phyloP scores from a whole-genome alignment of 805 yeast genomes.

The Clavispora vitiphila region DNA sequence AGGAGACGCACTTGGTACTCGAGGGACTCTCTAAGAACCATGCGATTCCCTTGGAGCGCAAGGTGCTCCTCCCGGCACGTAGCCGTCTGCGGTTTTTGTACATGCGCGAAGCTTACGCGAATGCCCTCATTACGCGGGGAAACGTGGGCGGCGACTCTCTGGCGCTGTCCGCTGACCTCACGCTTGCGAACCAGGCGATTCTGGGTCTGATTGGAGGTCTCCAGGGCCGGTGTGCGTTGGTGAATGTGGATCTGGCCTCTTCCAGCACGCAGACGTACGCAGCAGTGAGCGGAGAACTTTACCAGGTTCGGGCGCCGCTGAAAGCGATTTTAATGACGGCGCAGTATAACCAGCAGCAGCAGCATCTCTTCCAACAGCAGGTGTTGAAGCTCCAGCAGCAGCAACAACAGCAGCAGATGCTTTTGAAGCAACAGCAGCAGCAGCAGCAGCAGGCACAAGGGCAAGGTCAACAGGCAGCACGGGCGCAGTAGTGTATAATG shows the following conservation, averaged over 20 bases:
- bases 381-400: slow-evolving; percentile 35
- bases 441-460: slow-evolving; percentile 80
- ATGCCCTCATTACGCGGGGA: slow-evolving; percentile 67
- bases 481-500: slow-evolving; percentile 1
- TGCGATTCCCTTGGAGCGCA: slow-evolving; percentile 80
- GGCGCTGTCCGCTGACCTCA: slow-evolving; percentile 27
- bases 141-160: slow-evolving; percentile 39
- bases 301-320: slow-evolving; percentile 44
- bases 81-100: slow-evolving; percentile 70
- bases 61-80: slow-evolving; percentile 64
- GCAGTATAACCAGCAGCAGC: slow-evolving; percentile 39
- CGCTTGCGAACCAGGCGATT: slow-evolving; percentile 43
- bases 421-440: slow-evolving; percentile 35
- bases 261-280: slow-evolving; percentile 39
- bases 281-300: slow-evolving; percentile 56
- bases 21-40: slow-evolving; percentile 80
- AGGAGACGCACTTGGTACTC: slow-evolving; percentile 86
- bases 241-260: slow-evolving; percentile 51
- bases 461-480: slow-evolving; percentile 37
- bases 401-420: slow-evolving; percentile 21
- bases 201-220: slow-evolving; percentile 62
- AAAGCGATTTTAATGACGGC: slow-evolving; percentile 39
- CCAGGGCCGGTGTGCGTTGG: slow-evolving; percentile 73
- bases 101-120: slow-evolving; percentile 92
- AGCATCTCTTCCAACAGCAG: slow-evolving; percentile 41